These are phyloP conservation scores for Hypoxylon crocopeplum DNA, from an alignment of 495 filamentous ascomycete genomes.

Conservation along the genomic window DNA sequence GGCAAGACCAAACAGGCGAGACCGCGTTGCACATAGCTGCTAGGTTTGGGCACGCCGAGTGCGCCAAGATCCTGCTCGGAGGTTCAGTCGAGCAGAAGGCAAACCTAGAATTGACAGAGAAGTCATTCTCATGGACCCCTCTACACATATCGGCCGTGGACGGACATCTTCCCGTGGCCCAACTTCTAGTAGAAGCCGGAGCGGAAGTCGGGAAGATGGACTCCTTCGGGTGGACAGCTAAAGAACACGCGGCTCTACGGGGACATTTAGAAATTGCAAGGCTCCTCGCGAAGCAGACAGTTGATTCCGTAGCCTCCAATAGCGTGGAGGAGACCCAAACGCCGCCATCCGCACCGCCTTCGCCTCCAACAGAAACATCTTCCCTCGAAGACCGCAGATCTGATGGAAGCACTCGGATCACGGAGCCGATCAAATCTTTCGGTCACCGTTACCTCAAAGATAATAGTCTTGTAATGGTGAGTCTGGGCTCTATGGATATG, in stretches of 20 bases:
- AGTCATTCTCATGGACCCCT: constrained; percentile 90
- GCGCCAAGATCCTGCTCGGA: constrained; percentile 74
- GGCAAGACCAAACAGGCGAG: constrained; percentile 92
- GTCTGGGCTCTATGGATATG: constrained; percentile 91
- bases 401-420: constrained; percentile 48
- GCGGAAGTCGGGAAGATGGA: constrained; percentile 76
- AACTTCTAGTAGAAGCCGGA: constrained; percentile 75
- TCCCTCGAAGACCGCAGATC: constrained; percentile 59
- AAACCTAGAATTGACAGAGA: constrained; percentile 79
- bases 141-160: constrained; percentile 92
- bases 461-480: constrained; percentile 88
- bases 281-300: constrained; percentile 56
- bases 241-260: constrained; percentile 88
- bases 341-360: constrained; percentile 45
- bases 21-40: constrained; percentile 92
- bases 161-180: constrained; percentile 72
- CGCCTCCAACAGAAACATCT: constrained; percentile 58
- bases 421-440: constrained; percentile 89
- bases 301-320: constrained; percentile 9
- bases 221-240: constrained; percentile 91
- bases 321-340: constrained; percentile 40
- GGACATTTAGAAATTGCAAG: constrained; percentile 83
- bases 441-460: constrained; percentile 93
- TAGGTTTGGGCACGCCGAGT: constrained; percentile 82
- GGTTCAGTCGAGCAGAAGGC: constrained; percentile 73